phyloP scores from a whole-genome alignment of 768 basidiomycete genomes.

The Mycena alexandri region DNA sequence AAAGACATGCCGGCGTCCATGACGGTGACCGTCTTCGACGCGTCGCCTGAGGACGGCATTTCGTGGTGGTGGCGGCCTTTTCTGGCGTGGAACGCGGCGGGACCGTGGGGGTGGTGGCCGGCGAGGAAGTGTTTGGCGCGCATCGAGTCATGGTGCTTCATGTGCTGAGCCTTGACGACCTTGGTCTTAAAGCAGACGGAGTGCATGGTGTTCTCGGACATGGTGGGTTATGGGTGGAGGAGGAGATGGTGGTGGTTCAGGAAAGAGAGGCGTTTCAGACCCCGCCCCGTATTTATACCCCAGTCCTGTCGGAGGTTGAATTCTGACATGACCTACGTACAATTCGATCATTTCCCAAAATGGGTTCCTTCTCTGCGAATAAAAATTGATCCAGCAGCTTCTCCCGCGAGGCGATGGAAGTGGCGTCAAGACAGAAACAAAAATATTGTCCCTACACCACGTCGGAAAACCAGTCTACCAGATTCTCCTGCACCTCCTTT shows the following conservation, averaged over 20 bases:
- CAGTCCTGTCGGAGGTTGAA: slow-evolving; percentile 29
- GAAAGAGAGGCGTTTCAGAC: slow-evolving; percentile 10
- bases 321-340: slow-evolving; percentile 26
- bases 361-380: too few species aligned
- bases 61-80: not conserved
- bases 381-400: too few species aligned
- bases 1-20: slow-evolving; percentile 17
- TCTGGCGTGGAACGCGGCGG: slow-evolving; percentile 1
- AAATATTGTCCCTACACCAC: slow-evolving; percentile 42
- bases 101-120: slow-evolving; percentile 32
- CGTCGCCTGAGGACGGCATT: too few species aligned
- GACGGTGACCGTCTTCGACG: slow-evolving; percentile 4
- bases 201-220: slow-evolving; percentile 29
- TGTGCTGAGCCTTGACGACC: slow-evolving; percentile 13
- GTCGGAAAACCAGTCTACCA: slow-evolving; percentile 63
- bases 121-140: slow-evolving; percentile 29
- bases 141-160: slow-evolving; percentile 25
- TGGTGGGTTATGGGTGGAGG: slow-evolving; percentile 3
- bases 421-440: too few species aligned
- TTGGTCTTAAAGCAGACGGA: slow-evolving; percentile 27
- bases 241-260: slow-evolving; percentile 22
- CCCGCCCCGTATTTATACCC: slow-evolving; percentile 25
- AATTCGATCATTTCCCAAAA: too few species aligned
- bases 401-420: too few species aligned
- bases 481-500: slow-evolving; percentile 60